phyloP scores from a whole-genome alignment of 2,329 filamentous ascomycete species.

The Pseudovirgaria hyperparasitica region DNA sequence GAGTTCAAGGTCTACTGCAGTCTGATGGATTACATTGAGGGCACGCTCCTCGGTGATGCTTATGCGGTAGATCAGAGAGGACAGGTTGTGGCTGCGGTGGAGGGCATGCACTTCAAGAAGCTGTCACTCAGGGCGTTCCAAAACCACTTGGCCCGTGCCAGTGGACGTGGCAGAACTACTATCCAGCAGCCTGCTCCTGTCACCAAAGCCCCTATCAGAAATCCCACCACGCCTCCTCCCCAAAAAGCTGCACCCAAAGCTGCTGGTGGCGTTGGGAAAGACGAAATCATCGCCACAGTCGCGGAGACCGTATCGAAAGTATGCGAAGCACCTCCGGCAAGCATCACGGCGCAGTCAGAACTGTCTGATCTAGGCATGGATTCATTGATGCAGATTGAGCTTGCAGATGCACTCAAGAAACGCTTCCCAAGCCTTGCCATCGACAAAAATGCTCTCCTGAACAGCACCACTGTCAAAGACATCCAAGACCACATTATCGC shows the following conservation, averaged over 20 bases:
- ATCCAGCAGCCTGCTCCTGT: background rate
- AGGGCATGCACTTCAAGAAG: slow-evolving; percentile 19
- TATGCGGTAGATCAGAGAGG: slow-evolving; percentile 11
- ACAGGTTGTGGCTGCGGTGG: slow-evolving; percentile 10
- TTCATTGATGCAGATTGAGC: slow-evolving; percentile 15
- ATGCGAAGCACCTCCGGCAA: background rate
- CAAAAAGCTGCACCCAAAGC: background rate
- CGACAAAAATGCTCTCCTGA: background rate
- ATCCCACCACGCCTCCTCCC: background rate
- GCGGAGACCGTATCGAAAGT: background rate
- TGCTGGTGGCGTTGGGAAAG: too few species aligned
- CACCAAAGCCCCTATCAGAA: slow-evolving; percentile 1
- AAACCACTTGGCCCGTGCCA: slow-evolving; percentile 1
- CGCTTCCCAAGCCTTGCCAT: slow-evolving; percentile 7
- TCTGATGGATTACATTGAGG: slow-evolving; percentile 11
- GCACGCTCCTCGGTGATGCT: slow-evolving; percentile 13
- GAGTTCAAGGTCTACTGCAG: slow-evolving; percentile 14
- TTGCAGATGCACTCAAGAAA: slow-evolving; percentile 9
- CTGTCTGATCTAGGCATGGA: slow-evolving; percentile 11
- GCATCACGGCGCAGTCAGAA: background rate
- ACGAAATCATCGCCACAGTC: background rate
- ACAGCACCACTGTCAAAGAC: background rate
- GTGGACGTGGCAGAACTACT: background rate
- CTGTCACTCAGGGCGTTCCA: slow-evolving; percentile 12
- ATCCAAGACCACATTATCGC: background rate